Conservation (phyloP, 2,329 filamentous ascomycete species). For the Penicillium sp. region DNA sequence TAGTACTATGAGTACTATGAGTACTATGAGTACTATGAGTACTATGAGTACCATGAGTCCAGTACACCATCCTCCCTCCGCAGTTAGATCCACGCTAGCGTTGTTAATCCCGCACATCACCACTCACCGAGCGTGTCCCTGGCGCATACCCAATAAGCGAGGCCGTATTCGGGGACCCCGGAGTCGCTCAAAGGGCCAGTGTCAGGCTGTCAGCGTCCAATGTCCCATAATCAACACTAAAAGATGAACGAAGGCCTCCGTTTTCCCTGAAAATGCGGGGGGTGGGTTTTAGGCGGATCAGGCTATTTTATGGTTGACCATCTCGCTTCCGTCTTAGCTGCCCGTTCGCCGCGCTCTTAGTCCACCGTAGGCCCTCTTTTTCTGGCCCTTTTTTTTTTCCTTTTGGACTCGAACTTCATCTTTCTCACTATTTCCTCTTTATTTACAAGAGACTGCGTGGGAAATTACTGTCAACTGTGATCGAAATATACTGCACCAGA, state of each 20-base stretch:
- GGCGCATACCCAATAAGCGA: slow-evolving; percentile 22
- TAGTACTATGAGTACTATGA: background rate
- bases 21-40: background rate
- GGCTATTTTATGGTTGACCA: slow-evolving; percentile 22
- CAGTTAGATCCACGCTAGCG: slow-evolving; percentile 14
- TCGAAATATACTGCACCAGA: background rate
- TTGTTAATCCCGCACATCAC: slow-evolving; percentile 16
- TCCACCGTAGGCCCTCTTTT: slow-evolving; percentile 14
- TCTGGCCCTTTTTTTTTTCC: slow-evolving; percentile 4
- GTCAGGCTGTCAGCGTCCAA: slow-evolving; percentile 7
- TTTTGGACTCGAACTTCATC: slow-evolving; percentile 3
- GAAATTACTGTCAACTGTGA: background rate
- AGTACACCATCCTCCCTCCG: background rate
- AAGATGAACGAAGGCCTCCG: background rate
- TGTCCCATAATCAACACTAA: background rate
- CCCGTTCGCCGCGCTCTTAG: slow-evolving; percentile 14
- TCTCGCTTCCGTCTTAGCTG: slow-evolving; percentile 21
- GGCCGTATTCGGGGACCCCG: slow-evolving; percentile 19
- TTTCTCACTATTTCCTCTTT: background rate
- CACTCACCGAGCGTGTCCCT: slow-evolving; percentile 7
- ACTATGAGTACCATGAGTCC: background rate
- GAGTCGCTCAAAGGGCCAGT: background rate
- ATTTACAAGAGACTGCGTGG: background rate
- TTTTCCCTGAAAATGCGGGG: slow-evolving; percentile 31
- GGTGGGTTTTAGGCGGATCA: slow-evolving; percentile 24